phyloP scores from a whole-genome alignment of 2,329 filamentous ascomycete genomes.

The Aspergillus pseudotamarii region DNA sequence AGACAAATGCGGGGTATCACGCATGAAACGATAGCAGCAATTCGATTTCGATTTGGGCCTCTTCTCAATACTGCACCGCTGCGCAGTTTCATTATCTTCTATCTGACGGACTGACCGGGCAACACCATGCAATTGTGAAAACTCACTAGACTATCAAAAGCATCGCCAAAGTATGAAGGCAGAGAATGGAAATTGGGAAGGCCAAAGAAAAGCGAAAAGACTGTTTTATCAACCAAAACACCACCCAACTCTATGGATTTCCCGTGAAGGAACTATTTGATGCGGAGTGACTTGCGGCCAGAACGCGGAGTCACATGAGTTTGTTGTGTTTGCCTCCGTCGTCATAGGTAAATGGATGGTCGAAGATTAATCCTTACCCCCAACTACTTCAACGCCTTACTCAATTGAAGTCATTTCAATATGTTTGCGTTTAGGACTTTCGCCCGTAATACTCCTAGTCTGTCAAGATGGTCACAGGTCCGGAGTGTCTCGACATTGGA shows the following conservation, averaged over 20 bases:
- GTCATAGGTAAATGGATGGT: slow-evolving; percentile 13
- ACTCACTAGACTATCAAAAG: not conserved
- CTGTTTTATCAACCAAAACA: not conserved
- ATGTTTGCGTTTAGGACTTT: slow-evolving; percentile 31
- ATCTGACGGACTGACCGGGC: not conserved
- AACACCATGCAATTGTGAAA: not conserved
- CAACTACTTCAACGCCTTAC: not conserved
- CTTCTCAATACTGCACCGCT: not conserved
- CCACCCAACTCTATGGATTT: not conserved
- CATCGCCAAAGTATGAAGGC: not conserved
- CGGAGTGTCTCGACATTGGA: slow-evolving; percentile 42
- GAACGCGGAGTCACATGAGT: slow-evolving; percentile 33
- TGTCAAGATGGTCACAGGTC: slow-evolving; percentile 27
- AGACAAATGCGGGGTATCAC: slow-evolving; percentile 1
- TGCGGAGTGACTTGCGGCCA: slow-evolving; percentile 4
- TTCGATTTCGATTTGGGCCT: slow-evolving; percentile 8
- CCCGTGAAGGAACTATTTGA: not conserved
- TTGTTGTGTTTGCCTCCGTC: slow-evolving; percentile 31
- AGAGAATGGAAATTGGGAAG: not conserved
- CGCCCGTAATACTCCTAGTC: slow-evolving; percentile 22
- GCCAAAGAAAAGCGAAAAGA: not conserved
- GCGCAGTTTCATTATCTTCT: slow-evolving; percentile 1
- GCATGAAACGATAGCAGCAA: not conserved
- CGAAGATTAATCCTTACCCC: not conserved
- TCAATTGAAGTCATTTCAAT: not conserved